A percentile compares a stretch with the other conserved stretches of the same genome.
Evolutionary conservation across 495 filamentous ascomycete genomes (phyloP).

Genomic region (Amorphotheca resinae): DNA sequence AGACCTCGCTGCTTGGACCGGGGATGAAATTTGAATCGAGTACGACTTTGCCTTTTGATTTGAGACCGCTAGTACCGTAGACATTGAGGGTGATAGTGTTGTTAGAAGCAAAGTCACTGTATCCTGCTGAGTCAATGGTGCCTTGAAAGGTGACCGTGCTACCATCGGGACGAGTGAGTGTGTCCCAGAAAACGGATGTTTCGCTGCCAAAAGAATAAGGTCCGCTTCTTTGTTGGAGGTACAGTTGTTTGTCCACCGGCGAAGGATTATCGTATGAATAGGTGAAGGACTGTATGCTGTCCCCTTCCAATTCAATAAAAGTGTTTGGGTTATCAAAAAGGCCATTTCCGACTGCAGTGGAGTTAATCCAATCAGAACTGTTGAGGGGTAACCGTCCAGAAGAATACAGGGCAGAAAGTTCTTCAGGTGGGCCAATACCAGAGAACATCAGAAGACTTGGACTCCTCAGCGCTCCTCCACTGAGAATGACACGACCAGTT

Average conservation of each 20-base stretch:
- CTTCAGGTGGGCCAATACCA: conserved; percentile 30
- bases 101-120: conserved; percentile 18
- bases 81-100: conserved; percentile 31
- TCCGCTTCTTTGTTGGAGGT: conserved; percentile 24
- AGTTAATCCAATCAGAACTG: conserved; percentile 25
- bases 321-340: conserved; percentile 35
- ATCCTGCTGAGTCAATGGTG: conserved; percentile 28
- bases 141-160: conserved; percentile 25
- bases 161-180: conserved; percentile 23
- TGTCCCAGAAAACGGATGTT: conserved; percentile 29
- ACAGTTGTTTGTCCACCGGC: conserved; percentile 22
- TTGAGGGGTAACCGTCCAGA: conserved; percentile 17
- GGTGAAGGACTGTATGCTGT: conserved; percentile 25
- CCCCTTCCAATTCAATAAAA: conserved; percentile 27
- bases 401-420: conserved; percentile 16
- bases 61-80: conserved; percentile 31
- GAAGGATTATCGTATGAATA: conserved; percentile 26
- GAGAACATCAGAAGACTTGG: conserved; percentile 46
- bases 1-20: conserved; percentile 21
- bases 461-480: conserved; percentile 41
- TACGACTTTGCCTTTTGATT: conserved; percentile 25
- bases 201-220: conserved; percentile 29
- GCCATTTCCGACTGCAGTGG: conserved; percentile 24
- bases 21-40: conserved; percentile 26
- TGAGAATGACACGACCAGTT: conserved; percentile 40